Base-by-base conservation (phyloP, 176 grass and related monocot genomes). In the Bothriochloa decipiens region DNA sequence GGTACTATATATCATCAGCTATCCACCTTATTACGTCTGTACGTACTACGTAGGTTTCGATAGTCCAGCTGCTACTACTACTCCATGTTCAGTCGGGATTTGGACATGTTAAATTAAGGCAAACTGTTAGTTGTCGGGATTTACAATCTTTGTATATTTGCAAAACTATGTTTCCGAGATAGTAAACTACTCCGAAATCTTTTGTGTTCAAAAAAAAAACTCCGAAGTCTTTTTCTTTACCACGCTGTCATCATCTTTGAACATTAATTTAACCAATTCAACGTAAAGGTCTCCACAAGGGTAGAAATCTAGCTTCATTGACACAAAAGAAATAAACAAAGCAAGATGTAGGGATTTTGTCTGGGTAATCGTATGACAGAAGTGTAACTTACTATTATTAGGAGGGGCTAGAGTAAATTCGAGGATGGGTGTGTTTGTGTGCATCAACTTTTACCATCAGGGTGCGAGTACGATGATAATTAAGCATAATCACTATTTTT, bases 261-360 rank as follows among this genome's bases (percentile, higher is more conserved):
- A 5, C 45, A 55, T 22, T 39, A 39, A 11, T 22, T 55, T 70
- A 27, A 9, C 15, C 5, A 55, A 53, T 84, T n/a, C 26, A 45
- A 65, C 10, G 26, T 47, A 46, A 67, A 40, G 57, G 22, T 66
- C 20, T 32, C 35, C 29, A 33, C 22, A 15, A 40, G 28, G 41
- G 1, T 5, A 39, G 13, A 57, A 25, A 52, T 65, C 22, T 79
- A 79, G 81, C 57, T 79, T 84, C 68, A 14, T 0, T 40, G 16
- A 22, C 45, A 83, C 68, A 84, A 84, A 88, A 79, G 75, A 74
- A 71, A 79, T 22, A 11, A 61, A 61, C 11, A 68, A 55, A 65
- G 2, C 18, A 57, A 28, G 27, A 68, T 82, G 0, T 84, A 13
- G 43, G 45, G 18, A 29, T 63, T 63, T 84, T 2, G 15, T 42